These are phyloP conservation scores for Blastobotrys arbuscula DNA, from an alignment of 1,139 yeast species.

Conservation along the genomic window DNA sequence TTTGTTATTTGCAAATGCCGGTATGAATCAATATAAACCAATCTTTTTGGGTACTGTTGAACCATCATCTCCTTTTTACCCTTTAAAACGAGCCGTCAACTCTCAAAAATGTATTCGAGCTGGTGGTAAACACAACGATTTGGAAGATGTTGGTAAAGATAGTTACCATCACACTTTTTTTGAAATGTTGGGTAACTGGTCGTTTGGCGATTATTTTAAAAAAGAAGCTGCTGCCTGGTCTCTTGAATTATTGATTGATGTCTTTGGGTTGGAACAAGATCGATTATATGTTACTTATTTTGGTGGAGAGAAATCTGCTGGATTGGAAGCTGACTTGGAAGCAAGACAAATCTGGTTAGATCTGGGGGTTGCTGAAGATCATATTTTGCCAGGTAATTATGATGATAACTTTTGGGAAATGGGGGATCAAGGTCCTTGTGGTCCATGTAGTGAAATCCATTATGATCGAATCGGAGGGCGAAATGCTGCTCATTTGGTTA, in stretches of 20 bases:
- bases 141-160: conserved; percentile 97
- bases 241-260: conserved; percentile 85
- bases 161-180: conserved; percentile 97
- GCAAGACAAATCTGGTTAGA: conserved; percentile 82
- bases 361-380: conserved; percentile 87
- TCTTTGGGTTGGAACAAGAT: conserved; percentile 69
- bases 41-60: conserved; percentile 95
- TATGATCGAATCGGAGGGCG: conserved; percentile 98
- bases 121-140: conserved; percentile 98
- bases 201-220: conserved; percentile 97
- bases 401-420: conserved; percentile 98
- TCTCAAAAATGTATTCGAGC: conserved; percentile 99
- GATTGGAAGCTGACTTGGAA: conserved; percentile 91
- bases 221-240: conserved; percentile 83
- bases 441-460: conserved; percentile 97
- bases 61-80: conserved; percentile 81
- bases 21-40: conserved; percentile 98
- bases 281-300: conserved; percentile 92
- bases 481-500: conserved; percentile 84
- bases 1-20: conserved; percentile 91
- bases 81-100: conserved; percentile 82
- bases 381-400: conserved; percentile 84
- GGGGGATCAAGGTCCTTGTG: conserved; percentile 99
- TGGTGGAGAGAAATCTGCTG: conserved; percentile 80
- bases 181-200: conserved; percentile 99